Evolutionary conservation across 805 yeast species (phyloP).

Genomic region (Cyberlindnera amylophila): DNA sequence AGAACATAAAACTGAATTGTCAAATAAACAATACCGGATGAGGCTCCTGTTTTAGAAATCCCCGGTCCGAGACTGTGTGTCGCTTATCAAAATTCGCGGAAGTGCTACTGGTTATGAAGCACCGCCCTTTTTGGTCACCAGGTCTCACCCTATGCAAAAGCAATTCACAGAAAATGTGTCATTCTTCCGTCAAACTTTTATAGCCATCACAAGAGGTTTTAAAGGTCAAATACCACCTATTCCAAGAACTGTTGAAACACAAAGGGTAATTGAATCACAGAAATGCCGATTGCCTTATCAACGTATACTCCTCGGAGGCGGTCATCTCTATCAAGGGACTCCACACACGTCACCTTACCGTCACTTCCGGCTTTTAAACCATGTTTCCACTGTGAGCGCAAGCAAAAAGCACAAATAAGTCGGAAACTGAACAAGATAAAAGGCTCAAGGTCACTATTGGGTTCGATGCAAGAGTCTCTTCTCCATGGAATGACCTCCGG

Average conservation of each 20-base stretch:
- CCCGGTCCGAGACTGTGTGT: no score
- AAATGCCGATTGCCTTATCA: conserved; percentile 6
- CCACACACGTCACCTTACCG: neutral
- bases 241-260: neutral
- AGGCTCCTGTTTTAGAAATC: no score
- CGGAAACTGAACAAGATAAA: neutral
- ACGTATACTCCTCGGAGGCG: conserved; percentile 4
- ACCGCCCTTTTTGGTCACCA: neutral
- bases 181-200: neutral
- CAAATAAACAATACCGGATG: no score
- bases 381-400: conserved; percentile 10
- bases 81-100: no score
- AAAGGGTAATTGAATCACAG: neutral
- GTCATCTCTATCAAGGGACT: conserved; percentile 8
- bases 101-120: no score
- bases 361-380: neutral
- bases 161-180: conserved; percentile 5
- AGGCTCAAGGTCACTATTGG: conserved; percentile 10
- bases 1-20: no score
- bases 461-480: conserved; percentile 24
- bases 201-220: neutral
- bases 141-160: neutral
- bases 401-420: neutral
- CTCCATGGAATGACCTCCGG: conserved; percentile 23
- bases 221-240: neutral